These are phyloP conservation scores for Aspergillus fumigatiaffinis DNA, from an alignment of 2,329 filamentous ascomycete species.

Conservation along the genomic window DNA sequence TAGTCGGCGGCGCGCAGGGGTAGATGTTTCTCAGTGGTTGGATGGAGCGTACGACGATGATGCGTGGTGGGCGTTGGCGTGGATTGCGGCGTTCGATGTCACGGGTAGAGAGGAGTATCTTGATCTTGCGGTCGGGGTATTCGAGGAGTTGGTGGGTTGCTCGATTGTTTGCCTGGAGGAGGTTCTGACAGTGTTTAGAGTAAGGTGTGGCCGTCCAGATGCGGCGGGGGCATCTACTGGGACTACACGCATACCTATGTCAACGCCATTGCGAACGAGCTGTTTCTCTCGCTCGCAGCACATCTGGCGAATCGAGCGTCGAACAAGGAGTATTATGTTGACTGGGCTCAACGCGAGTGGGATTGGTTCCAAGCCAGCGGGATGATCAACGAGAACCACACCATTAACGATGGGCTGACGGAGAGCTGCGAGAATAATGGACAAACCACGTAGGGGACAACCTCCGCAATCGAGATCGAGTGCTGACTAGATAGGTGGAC, in stretches of 20 bases:
- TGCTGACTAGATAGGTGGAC: constrained; percentile 38
- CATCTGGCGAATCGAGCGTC: constrained; percentile 51
- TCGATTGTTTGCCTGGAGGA: not conserved
- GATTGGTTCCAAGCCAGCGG: constrained; percentile 49
- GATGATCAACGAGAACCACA: constrained; percentile 46
- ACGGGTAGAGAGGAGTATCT: constrained; percentile 46
- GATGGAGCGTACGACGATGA: constrained; percentile 49
- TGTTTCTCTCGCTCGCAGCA: constrained; percentile 54
- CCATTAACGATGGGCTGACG: constrained; percentile 53
- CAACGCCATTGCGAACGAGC: constrained; percentile 55
- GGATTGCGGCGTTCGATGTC: constrained; percentile 54
- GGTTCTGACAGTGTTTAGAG: constrained; percentile 15
- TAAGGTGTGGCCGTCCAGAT: constrained; percentile 41
- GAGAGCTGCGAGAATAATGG: constrained; percentile 50
- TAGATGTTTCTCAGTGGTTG: constrained; percentile 23
- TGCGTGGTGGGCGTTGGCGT: constrained; percentile 52
- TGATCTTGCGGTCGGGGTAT: constrained; percentile 47
- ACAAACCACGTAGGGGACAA: constrained; percentile 25
- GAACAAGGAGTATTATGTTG: constrained; percentile 37
- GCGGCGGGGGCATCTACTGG: constrained; percentile 48
- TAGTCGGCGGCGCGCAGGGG: not conserved
- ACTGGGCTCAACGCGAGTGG: constrained; percentile 48
- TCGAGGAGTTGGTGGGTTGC: constrained; percentile 39
- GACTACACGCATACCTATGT: constrained; percentile 43
- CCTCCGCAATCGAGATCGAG: not conserved